Evolutionary conservation across 768 basidiomycete genomes (phyloP), one percentile per base, ranked within the genome.

Genomic region (Lentinula lateritia): DNA sequence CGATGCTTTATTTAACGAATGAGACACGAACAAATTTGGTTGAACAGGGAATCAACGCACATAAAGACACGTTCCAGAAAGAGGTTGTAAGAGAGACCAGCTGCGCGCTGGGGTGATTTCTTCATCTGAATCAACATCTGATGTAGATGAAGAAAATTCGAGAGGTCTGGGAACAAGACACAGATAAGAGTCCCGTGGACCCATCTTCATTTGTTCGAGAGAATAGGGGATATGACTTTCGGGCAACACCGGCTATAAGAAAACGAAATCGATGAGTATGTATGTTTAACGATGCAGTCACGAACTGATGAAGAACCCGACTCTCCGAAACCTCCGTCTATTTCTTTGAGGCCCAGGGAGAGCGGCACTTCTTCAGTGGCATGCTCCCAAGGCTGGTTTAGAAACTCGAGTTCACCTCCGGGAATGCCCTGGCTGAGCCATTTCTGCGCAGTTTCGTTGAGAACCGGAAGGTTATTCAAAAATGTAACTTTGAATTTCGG

Each of bases 401-500:
- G 79, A 67, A 94, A 94, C 73, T 94, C 89, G 46, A 70, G 77
- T 67, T 90, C 84, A 35, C 92, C 92, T 50, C 90, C 92, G 50
- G 71, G 79, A 36, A 94, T 78, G 55, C 92, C 92, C 28, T 87
- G 74, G 23, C 74, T 73, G 13, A 93, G 80, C 93, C 93, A 94
- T 38, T 79, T 79, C 63, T 87, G 76, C 3, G 89, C 92, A 1
- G 90, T 91, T 52, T 88, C 77, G 66, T 88, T 87, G 28, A 80
- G 72, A 64, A 94, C 75, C 32, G 92, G 92, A n/a, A 86, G 82
- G 61, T 82, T 82, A 69, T 91, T 90, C 69, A 94, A 83, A 73
- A 91, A 94, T 43, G 85, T 75, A 63, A 94, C 87, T 45, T 84
- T 81, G 70, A 84, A 89, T 71, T 94, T 94, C 65, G 92, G 93